Evolutionary conservation across 2,329 filamentous ascomycete genomes (phyloP), one percentile per base, ranked within the genome.

Genomic region (Trichoderma breve): DNA sequence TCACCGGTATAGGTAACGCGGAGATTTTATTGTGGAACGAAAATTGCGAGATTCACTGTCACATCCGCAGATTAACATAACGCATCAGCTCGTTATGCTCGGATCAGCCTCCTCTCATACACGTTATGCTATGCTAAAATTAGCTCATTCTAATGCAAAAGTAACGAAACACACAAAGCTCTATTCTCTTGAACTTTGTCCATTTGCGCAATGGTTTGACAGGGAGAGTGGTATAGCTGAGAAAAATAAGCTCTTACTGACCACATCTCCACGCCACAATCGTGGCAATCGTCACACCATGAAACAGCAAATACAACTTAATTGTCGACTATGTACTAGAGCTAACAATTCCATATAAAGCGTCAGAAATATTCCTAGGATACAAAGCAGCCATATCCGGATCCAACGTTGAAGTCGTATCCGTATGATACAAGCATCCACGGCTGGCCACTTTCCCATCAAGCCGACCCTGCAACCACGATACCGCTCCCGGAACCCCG

Each of bases 391-490:
- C 11, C 30, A 71, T 12, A 11, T 21, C 0, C 28, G 53, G 63
- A n/a, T 67, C 70, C 53, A 67, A 18, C 3, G n/a, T 61, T 3
- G 63, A 51, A 26, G 21, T 39, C 4, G 24, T 39, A 26, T 66
- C 61, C 2, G 43, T 43, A 53, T 28, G 36, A 6, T 9, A 26
- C 6, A 47, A 15, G 18, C 71, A 72, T 1, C 36, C 58, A 11
- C 5, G 6, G 34, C n/a, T 1, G 2, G n/a, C n/a, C 6, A 6
- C 3, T 12, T 34, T 53, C 43, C 34, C 78, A 74, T 18, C 70
- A 39, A 72, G 30, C 15, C 53, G 43, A 36, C 58, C 53, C 47
- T 70, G 70, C 18, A 75, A 43, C 75, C 75, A 76, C 5, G 51
- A 51, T 5, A 74, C 28, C 1, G 72, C 74, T 15, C 66, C 66